These are phyloP conservation scores for Phytophthora aleatoria DNA, from an alignment of 352 stramenopile genomes.

Conservation along the genomic window DNA sequence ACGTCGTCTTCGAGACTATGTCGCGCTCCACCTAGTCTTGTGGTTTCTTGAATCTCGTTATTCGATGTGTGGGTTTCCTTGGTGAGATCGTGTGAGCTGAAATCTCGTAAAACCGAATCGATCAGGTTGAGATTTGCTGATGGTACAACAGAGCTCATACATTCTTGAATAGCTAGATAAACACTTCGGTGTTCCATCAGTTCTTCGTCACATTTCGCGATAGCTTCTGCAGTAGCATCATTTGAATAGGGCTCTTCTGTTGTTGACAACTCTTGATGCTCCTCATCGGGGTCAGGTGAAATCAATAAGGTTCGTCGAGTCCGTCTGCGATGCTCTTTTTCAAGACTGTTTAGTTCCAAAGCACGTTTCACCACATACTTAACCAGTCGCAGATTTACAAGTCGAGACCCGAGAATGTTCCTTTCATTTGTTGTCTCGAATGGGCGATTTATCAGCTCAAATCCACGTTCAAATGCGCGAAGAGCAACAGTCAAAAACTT, in stretches of 20 bases:
- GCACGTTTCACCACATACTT: slow-evolving; percentile 33
- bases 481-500: slow-evolving; percentile 43
- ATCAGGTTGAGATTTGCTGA: slow-evolving; percentile 33
- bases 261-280: slow-evolving; percentile 9
- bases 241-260: slow-evolving; percentile 3
- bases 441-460: slow-evolving; percentile 19
- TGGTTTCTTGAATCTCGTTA: neutral
- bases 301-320: slow-evolving; percentile 8
- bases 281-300: slow-evolving; percentile 9
- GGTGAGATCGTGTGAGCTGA: slow-evolving; percentile 25
- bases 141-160: slow-evolving; percentile 26
- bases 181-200: slow-evolving; percentile 48
- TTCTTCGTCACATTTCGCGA: slow-evolving; percentile 26
- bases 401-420: slow-evolving; percentile 7
- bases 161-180: slow-evolving; percentile 46
- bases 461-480: slow-evolving; percentile 34
- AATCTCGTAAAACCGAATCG: slow-evolving; percentile 53
- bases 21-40: neutral
- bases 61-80: slow-evolving; percentile 29
- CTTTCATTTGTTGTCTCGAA: neutral
- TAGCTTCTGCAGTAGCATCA: slow-evolving; percentile 13
- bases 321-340: slow-evolving; percentile 22
- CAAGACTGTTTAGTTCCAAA: slow-evolving; percentile 26
- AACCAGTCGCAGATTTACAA: slow-evolving; percentile 23
- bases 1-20: slow-evolving; percentile 40